phyloP scores from a whole-genome alignment of 2,329 filamentous ascomycete species.

The Lachnellula hyalina region DNA sequence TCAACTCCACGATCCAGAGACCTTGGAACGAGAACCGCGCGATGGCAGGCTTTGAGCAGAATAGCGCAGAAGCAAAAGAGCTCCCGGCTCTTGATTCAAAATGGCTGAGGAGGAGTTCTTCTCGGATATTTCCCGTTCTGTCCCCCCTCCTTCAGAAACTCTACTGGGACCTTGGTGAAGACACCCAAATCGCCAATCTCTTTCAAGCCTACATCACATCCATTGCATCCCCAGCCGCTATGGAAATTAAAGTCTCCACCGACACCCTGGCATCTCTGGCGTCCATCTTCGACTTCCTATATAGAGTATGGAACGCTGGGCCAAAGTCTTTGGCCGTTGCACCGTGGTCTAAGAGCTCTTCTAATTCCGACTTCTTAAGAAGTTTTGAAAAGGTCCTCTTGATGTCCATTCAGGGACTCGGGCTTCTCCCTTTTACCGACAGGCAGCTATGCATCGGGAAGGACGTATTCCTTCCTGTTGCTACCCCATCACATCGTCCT shows the following conservation, averaged over 20 bases:
- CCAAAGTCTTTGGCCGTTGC: conserved; percentile 29
- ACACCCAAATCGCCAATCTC: conserved; percentile 49
- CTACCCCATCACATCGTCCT: conserved; percentile 58
- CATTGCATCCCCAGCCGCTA: conserved; percentile 63
- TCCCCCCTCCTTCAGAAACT: conserved; percentile 54
- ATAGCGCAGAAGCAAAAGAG: conserved; percentile 51
- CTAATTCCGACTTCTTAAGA: conserved; percentile 44
- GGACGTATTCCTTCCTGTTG: conserved; percentile 55
- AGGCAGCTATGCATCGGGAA: conserved; percentile 48
- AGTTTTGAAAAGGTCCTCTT: conserved; percentile 48
- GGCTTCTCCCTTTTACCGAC: conserved; percentile 58
- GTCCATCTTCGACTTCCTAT: conserved; percentile 62
- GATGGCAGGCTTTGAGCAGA: conserved; percentile 45
- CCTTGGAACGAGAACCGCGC: conserved; percentile 73
- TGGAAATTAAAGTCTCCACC: conserved; percentile 83
- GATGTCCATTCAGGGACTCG: conserved; percentile 46
- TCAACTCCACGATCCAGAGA: conserved; percentile 50
- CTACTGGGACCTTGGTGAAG: conserved; percentile 57
- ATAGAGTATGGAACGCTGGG: conserved; percentile 61
- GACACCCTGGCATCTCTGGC: conserved; percentile 80
- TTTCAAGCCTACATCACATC: conserved; percentile 59
- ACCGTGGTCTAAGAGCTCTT: conserved; percentile 17
- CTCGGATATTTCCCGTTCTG: conserved; percentile 58
- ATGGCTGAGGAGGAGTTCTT: conserved; percentile 74
- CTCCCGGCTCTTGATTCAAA: conserved; percentile 78